Evolutionary conservation across 306 rosid genomes (phyloP).

Genomic region (Acacia melanoxylon): DNA sequence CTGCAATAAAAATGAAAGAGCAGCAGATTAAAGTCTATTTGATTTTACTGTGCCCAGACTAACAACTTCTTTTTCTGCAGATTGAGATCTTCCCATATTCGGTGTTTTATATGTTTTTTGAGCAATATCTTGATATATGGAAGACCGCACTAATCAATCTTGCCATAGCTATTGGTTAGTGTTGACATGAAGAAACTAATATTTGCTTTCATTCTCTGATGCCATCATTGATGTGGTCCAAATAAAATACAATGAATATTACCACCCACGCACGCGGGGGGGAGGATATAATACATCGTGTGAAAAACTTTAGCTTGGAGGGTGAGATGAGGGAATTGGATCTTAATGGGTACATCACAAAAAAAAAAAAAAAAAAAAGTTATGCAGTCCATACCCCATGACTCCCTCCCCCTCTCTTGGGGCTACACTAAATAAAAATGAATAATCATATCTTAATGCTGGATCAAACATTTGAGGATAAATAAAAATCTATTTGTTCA

Average conservation of each 20-base stretch:
- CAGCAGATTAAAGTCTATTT: not conserved
- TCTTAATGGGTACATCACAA: not conserved
- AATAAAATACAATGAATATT: slow-evolving; percentile 22
- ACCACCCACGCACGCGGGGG: not conserved
- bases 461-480: slow-evolving; percentile 13
- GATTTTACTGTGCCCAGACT: slow-evolving; percentile 29
- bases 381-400: not conserved
- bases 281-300: slow-evolving; percentile 2
- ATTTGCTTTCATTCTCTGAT: not conserved
- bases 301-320: not conserved
- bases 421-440: not conserved
- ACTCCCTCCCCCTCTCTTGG: not conserved
- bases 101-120: slow-evolving; percentile 93
- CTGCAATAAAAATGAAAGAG: slow-evolving; percentile 11
- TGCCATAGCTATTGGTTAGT: slow-evolving; percentile 96
- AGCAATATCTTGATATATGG: slow-evolving; percentile 99
- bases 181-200: slow-evolving; percentile 13
- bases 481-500: not conserved
- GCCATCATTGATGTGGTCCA: slow-evolving; percentile 6
- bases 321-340: not conserved
- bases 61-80: slow-evolving; percentile 60
- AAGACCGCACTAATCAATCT: slow-evolving; percentile 90
- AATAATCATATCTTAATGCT: not conserved
- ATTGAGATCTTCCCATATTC: slow-evolving; percentile 97
- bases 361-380: not conserved